Evolutionary conservation across 306 rosid species (phyloP), one percentile per base, ranked within the genome.

Genomic region (Trichosanthes cucumerina): DNA sequence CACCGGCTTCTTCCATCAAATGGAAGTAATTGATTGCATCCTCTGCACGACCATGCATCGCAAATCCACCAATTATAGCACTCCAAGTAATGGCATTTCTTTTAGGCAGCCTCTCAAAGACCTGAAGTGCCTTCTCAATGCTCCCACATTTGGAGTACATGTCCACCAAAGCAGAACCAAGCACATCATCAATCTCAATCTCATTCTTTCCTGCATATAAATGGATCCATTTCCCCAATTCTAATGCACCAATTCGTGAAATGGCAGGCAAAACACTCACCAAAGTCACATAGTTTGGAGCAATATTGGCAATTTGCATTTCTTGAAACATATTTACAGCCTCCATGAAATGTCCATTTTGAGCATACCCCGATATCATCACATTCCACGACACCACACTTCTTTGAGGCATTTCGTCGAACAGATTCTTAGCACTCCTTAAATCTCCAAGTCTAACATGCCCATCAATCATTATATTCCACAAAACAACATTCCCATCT

Each of bases 321-420:
- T 78, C 83, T 57, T 75, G 86, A 70, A 93, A 89, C 82, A 87
- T 74, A n/a, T 86, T 89, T 54, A 89, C 34, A 0, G 93, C 90
- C 80, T 90, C 93, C 84, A 36, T 74, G 71, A 87, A 88, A 62
- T 80, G 50, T 74, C 91, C 91, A 68, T 86, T 87, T 75, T 93
- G 97, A 4, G 92, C 92, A 74, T 87, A 89, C 19, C 91, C 91
- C 19, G 90, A 93, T 54, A 89, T 93, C 88, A 93, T 83, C 60
- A 68, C 89, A 80, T 93, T 93, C 94, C 96, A 93, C 3, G 93
- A 93, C 26, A 89, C 91, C 44, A 89, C 89, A 82, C 92, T 93
- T 85, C 88, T 88, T 2, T 85, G 86, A 47, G 81, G 88, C 90
- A 93, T 88, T 76, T 50, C 73, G n/a, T 90, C 90, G 54, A 88